Conservation (phyloP, 148 eudicot genomes). For the Chenopodium suecicum region DNA sequence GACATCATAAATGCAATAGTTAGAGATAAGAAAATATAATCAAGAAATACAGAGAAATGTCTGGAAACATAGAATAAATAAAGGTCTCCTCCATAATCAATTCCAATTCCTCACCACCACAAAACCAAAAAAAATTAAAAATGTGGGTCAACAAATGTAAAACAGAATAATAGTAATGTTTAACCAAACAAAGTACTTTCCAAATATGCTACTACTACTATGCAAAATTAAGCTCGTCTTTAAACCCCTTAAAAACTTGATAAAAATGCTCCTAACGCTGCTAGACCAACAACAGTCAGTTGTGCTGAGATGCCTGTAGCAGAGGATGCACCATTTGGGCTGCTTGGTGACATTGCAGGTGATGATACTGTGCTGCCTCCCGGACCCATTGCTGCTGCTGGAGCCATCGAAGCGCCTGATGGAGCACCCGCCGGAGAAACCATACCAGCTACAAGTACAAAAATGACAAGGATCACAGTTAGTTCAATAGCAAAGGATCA, state of each 20-base stretch:
- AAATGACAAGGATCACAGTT: background rate
- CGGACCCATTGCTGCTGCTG: slow-evolving; percentile 3
- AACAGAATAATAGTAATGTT: background rate
- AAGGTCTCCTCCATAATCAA: slow-evolving; percentile 1
- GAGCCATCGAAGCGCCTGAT: background rate
- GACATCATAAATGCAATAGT: background rate
- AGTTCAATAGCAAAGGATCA: no score
- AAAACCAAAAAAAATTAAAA: background rate
- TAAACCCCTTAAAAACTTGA: slow-evolving; percentile 12
- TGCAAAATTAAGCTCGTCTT: background rate
- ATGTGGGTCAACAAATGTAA: background rate
- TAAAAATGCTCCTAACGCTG: background rate
- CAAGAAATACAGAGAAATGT: background rate
- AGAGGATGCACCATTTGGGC: background rate
- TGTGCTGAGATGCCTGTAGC: background rate
- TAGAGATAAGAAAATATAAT: background rate
- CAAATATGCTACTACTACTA: background rate
- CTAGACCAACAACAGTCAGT: slow-evolving; percentile 20
- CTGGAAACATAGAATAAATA: background rate
- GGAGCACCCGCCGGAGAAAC: slow-evolving; percentile 29
- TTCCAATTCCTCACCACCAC: background rate
- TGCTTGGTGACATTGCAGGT: slow-evolving; percentile 24
- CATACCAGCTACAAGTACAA: background rate
- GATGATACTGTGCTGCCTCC: slow-evolving; percentile 10
- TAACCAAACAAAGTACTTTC: background rate